Base-by-base conservation (phyloP, 108 stramenopile species). In the Chaetoceros muelleri region DNA sequence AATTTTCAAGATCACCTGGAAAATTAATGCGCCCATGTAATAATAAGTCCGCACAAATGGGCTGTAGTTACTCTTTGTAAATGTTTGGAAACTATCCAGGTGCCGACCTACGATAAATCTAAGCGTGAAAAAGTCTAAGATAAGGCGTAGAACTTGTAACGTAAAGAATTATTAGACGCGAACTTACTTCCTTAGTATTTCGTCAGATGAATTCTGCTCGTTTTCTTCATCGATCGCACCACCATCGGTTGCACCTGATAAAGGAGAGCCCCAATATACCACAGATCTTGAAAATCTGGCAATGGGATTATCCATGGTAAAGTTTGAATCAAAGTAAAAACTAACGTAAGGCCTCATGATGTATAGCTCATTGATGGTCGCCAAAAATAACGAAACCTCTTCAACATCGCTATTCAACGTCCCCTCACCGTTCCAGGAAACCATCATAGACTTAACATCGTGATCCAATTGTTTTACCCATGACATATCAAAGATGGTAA, bases 1-100 rank as follows among this genome's bases (percentile, higher is more conserved):
- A 46, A 78, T 74, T 26, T 48, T 34, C 2, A 78, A 45, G 48
- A 78, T 70, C 49, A 71, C 60, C 48, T 74, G 73, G 0, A 70
- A 61, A 49, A 78, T 74, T 21, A 78, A 58, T 8, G 62, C 65
- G 1, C 59, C 59, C 76, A 78, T 78, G 59, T 74, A 78, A 30
- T 74, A 78, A 60, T 74, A 74, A 0, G 72, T 65, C 67, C 68
- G 71, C 62, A 78, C 30, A 45, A 31, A 26, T 2, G 20, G 31
- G 30, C 69, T 62, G 2, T 45, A 57, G 23, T 47, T 28, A 17
- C 30, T 24, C 1, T 61, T 30, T 0, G 77, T 31, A 45, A 71
- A 62, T 3, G 60, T 52, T 22, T 74, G 45, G 70, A 74, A 67
- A 0, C 53, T 46, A 3, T 57, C 63, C 25, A 74, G 56, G 27